Percentiles rank a stretch among this genome's conserved stretches.
Evolutionary conservation across 2,329 filamentous ascomycete genomes (phyloP).

Genomic region (Phaeosphaeria sp.): DNA sequence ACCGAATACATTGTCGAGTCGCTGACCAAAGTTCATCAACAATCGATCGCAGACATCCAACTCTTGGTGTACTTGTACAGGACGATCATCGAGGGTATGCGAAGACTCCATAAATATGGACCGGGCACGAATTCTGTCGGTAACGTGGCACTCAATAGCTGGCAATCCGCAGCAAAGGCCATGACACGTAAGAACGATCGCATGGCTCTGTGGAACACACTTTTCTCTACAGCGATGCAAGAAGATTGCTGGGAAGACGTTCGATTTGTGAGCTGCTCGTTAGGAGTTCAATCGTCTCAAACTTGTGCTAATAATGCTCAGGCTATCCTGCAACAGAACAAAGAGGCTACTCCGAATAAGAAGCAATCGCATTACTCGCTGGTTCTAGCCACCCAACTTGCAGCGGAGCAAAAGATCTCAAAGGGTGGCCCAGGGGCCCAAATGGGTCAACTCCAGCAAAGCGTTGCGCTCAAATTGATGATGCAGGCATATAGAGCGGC

Average conservation of each 20-base stretch:
- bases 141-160: constrained; percentile 28
- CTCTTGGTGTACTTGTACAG: constrained; percentile 39
- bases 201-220: constrained; percentile 33
- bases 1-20: constrained; percentile 13
- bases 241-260: constrained; percentile 46
- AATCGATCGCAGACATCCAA: constrained; percentile 31
- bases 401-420: constrained; percentile 28
- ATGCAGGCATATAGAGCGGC: constrained; percentile 36
- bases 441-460: constrained; percentile 26
- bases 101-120: constrained; percentile 8
- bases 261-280: constrained; percentile 30
- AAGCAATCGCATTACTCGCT: constrained; percentile 35
- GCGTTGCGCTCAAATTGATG: constrained; percentile 32
- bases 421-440: constrained; percentile 21
- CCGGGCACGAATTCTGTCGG: constrained; percentile 23
- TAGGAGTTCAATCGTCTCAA: neutral
- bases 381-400: constrained; percentile 38
- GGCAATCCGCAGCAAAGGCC: constrained; percentile 38
- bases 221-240: constrained; percentile 36
- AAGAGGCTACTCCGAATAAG: constrained; percentile 29
- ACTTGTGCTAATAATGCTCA: constrained; percentile 17
- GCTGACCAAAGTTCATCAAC: constrained; percentile 26
- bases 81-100: constrained; percentile 25
- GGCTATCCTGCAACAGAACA: constrained; percentile 39
- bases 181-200: constrained; percentile 29